A percentile compares a stretch with the other conserved stretches of the same genome.
Conservation (phyloP, 352 stramenopile genomes). For the Globisporangium megalacanthum region DNA sequence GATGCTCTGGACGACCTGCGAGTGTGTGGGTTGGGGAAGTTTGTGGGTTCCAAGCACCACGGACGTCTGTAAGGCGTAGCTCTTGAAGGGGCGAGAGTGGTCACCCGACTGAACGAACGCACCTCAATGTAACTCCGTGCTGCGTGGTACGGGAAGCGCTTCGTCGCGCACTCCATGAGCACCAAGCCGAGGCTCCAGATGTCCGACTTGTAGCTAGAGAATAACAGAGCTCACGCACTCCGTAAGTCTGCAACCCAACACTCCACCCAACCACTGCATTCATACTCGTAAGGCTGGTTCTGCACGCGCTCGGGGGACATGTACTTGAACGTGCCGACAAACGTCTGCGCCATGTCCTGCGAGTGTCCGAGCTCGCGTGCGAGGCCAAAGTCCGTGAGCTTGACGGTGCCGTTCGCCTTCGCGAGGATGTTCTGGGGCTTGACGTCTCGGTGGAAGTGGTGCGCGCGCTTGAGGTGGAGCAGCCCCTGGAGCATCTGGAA, state of each 20-base stretch:
- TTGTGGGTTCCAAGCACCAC: too few relatives aligned
- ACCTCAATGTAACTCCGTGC: slow-evolving; percentile 68
- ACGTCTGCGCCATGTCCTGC: slow-evolving; percentile 78
- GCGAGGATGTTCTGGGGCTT: slow-evolving; percentile 93
- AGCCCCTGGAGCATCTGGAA: slow-evolving; percentile 61
- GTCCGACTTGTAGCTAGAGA: slow-evolving; percentile 66
- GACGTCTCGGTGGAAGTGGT: slow-evolving; percentile 91
- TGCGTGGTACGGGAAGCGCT: slow-evolving; percentile 45
- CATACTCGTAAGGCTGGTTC: slow-evolving; percentile 70
- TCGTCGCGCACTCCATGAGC: slow-evolving; percentile 63
- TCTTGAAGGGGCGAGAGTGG: neutral
- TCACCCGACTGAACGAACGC: slow-evolving; percentile 2
- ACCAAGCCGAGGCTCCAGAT: slow-evolving; percentile 76
- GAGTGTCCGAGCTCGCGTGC: slow-evolving; percentile 60
- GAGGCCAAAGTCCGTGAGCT: slow-evolving; percentile 79
- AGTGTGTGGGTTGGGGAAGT: too few relatives aligned
- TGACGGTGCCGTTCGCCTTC: slow-evolving; percentile 67
- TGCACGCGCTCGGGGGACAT: slow-evolving; percentile 92
- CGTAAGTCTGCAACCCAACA: neutral
- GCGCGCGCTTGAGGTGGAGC: slow-evolving; percentile 45
- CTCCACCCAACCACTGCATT: neutral
- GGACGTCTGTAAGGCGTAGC: neutral
- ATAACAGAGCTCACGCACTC: neutral
- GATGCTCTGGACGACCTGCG: slow-evolving; percentile 68
- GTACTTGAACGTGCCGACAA: slow-evolving; percentile 90